Evolutionary conservation across 305 asterid genomes (phyloP), one percentile per base, ranked within the genome.

Genomic region (Fraxinus sp.): DNA sequence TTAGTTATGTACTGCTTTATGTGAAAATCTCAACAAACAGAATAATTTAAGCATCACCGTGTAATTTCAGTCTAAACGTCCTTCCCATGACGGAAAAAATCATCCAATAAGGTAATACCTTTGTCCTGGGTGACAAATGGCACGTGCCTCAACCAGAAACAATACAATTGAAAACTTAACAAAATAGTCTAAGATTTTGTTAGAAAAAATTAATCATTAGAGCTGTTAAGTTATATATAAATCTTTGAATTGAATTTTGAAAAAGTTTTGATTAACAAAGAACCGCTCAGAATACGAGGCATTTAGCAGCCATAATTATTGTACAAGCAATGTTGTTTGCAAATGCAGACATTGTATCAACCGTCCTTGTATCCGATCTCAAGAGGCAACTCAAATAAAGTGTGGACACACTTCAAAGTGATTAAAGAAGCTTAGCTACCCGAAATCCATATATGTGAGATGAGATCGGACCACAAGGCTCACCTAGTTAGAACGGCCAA

Each of bases 261-360:
- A 71, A 59, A 9, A 39, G 22, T 59, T 26, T 26, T 7, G 18
- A 66, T 26, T 78, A 55, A 14, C 75, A 16, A 16, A 76, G 37
- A 76, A 76, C 30, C 71, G 80, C 66, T 57, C 78, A 32, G 44
- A 76, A 46, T 13, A 82, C 70, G 74, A 62, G 77, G 66, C 74
- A 66, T 66, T 55, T 14, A 3, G 39, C 28, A 57, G 72, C 59
- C 71, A 41, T 41, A 18, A 39, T 44, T 52, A 78, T 26, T 64
- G 76, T 74, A 46, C 14, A 55, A 78, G 71, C 80, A 72, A 66
- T 78, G 78, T 78, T 37, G 68, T 30, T 81, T 79, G 57, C 20
- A 82, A 37, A 41, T 62, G 74, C 77, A 70, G 86, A 77, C 55
- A 72, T 59, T 66, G 26, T 18, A 59, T 24, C 74, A 76, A 52